Conservation (phyloP, 768 basidiomycete genomes). For the Coprinopsis strossmayeri region DNA sequence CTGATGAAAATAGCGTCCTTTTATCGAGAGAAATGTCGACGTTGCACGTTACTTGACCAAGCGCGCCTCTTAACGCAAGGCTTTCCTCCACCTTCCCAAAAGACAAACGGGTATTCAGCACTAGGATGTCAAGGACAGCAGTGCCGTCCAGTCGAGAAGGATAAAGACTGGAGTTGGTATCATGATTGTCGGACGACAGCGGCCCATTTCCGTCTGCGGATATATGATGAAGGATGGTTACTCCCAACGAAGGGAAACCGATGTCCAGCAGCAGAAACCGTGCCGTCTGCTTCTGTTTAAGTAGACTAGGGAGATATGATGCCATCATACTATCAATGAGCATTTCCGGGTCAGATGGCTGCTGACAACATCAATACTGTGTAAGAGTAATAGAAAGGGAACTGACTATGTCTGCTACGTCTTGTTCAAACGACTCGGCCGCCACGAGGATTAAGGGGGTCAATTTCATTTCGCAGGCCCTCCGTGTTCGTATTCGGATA, state of each 20-base stretch:
- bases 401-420: slow-evolving; percentile 40
- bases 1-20: slow-evolving; percentile 18
- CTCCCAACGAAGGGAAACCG: slow-evolving; percentile 28
- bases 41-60: slow-evolving; percentile 16
- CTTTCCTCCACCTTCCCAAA: slow-evolving; percentile 15
- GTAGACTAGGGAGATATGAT: slow-evolving; percentile 10
- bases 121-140: slow-evolving; percentile 18
- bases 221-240: slow-evolving; percentile 45
- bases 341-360: slow-evolving; percentile 29
- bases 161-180: slow-evolving; percentile 13
- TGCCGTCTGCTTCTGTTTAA: slow-evolving; percentile 14
- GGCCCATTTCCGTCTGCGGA: slow-evolving; percentile 26
- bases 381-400: not conserved
- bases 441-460: slow-evolving; percentile 51
- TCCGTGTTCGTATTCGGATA: slow-evolving; percentile 33
- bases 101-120: slow-evolving; percentile 18
- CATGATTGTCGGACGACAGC: too few species aligned
- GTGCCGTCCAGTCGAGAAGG: slow-evolving; percentile 27
- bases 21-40: slow-evolving; percentile 28
- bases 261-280: slow-evolving; percentile 34
- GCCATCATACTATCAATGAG: slow-evolving; percentile 38
- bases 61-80: slow-evolving; percentile 16
- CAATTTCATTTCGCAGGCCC: slow-evolving; percentile 34
- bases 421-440: slow-evolving; percentile 38
- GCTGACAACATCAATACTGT: slow-evolving; percentile 10